Evolutionary conservation across 768 basidiomycete genomes (phyloP), one percentile per base, ranked within the genome.

Genomic region (Termitomyces sp.): DNA sequence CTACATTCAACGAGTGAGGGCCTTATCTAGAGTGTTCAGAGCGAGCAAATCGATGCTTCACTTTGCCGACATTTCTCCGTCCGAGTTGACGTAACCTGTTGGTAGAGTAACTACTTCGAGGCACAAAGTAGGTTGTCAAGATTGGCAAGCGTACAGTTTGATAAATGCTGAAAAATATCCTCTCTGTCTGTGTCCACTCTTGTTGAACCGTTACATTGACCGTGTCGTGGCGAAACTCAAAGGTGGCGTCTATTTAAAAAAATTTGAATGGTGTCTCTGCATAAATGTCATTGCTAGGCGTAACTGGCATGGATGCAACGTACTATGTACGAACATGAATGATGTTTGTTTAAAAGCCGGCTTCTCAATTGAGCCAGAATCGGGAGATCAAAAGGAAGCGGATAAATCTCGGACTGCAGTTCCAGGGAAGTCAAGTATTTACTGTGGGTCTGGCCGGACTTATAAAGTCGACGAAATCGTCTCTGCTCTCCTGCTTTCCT

Each of bases 381-480:
- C 6, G 36, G 36, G n/a, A 22, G 28, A 49, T 48, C 35, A 16
- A 47, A 48, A n/a, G 68, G 59, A 7, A 30, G 7, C 79, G 80
- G 82, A 81, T 65, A 70, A 74, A 77, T 71, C 66, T 82, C 80
- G 80, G 81, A 61, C 57, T 64, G 63, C 59, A n/a, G 5, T 58
- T 63, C 71, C 73, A 74, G 68, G 72, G 2, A 72, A 71, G 68
- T 70, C 72, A 75, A 70, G 72, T 68, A 70, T 71, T 69, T 36
- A 16, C 66, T 57, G 63, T 58, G 70, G 70, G 70, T 68, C 65
- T 56, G 2, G 63, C 56, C 67, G 71, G 62, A 71, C 74, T 78
- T 74, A 76, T 75, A 73, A 73, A 71, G 62, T 65, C 55, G 57
- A 36, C 55, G 48, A 57, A 65, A 60, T 36, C 60, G 54, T 63